phyloP scores from a whole-genome alignment of 805 yeast genomes.

The Hyphopichia homilentoma region DNA sequence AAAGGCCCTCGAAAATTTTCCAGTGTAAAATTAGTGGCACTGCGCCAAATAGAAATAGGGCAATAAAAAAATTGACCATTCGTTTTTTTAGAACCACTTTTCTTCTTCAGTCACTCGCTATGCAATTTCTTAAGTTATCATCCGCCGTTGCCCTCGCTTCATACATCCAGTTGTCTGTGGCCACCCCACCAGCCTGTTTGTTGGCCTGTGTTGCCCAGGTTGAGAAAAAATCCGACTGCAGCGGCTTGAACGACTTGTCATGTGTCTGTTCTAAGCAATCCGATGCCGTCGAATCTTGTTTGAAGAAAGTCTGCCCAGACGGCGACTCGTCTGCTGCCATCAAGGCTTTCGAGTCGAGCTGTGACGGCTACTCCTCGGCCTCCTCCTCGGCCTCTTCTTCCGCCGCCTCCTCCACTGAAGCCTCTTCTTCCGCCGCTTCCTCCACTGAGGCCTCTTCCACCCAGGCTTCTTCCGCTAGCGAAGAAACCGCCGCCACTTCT shows the following conservation, averaged over 20 bases:
- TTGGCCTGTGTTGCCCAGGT: conserved; percentile 83
- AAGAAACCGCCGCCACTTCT: conserved; percentile 12
- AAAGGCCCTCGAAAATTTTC: no score
- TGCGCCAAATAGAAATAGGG: no score
- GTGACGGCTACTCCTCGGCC: conserved; percentile 41
- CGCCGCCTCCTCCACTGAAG: conserved; percentile 21
- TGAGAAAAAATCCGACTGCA: conserved; percentile 52
- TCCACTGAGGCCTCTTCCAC: conserved; percentile 12
- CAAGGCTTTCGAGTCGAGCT: conserved; percentile 51
- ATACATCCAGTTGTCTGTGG: conserved; percentile 45
- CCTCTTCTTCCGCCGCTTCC: conserved; percentile 16
- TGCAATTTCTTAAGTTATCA: conserved; percentile 18
- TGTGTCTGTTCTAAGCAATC: conserved; percentile 67
- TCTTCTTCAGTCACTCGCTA: no score
- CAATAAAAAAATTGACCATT: no score
- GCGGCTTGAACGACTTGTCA: conserved; percentile 55
- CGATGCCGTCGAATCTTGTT: conserved; percentile 54
- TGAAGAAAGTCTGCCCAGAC: conserved; percentile 65
- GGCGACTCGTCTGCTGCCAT: conserved; percentile 57
- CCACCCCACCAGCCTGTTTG: conserved; percentile 89
- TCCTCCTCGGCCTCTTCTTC: conserved; percentile 18
- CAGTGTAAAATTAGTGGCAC: no score
- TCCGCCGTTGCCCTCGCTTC: conserved; percentile 34
- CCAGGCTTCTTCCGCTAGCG: conserved; percentile 10
- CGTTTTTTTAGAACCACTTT: no score